These are phyloP conservation scores for Paramecium primaurelia DNA, from an alignment of 73 alveolate genomes.

Conservation along the genomic window DNA sequence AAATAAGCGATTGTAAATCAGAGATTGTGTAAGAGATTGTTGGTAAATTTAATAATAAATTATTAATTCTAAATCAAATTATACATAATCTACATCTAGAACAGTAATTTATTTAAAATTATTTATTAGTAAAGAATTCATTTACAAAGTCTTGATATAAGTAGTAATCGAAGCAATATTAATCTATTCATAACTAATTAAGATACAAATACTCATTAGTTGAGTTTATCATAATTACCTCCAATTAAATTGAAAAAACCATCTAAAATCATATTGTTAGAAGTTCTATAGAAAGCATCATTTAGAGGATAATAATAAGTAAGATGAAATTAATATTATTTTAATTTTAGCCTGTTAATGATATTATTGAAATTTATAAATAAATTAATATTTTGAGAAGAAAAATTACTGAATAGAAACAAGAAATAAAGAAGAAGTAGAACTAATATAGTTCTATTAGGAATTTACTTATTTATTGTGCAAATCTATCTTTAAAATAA, in stretches of 20 bases:
- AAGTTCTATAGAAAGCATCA: background rate
- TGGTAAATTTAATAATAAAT: background rate
- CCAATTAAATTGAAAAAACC: background rate
- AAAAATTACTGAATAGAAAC: background rate
- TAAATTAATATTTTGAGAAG: background rate
- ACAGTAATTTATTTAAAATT: background rate
- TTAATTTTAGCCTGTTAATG: background rate
- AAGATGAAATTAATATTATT: background rate
- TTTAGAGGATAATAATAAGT: background rate
- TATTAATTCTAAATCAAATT: background rate
- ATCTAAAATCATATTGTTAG: background rate
- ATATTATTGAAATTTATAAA: constrained; percentile 19
- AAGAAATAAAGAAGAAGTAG: background rate
- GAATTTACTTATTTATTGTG: background rate
- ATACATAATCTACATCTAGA: background rate
- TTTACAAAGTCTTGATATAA: background rate
- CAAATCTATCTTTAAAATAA: background rate
- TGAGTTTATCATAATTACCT: constrained; percentile 10
- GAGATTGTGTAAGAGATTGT: constrained; percentile 23
- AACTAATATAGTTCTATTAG: background rate
- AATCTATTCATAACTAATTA: background rate
- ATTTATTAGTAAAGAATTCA: background rate
- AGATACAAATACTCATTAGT: background rate
- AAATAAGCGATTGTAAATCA: background rate
- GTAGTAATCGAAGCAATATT: background rate